Conservation (phyloP, 2,329 filamentous ascomycete genomes). For the Hymenoscyphus linearis region DNA sequence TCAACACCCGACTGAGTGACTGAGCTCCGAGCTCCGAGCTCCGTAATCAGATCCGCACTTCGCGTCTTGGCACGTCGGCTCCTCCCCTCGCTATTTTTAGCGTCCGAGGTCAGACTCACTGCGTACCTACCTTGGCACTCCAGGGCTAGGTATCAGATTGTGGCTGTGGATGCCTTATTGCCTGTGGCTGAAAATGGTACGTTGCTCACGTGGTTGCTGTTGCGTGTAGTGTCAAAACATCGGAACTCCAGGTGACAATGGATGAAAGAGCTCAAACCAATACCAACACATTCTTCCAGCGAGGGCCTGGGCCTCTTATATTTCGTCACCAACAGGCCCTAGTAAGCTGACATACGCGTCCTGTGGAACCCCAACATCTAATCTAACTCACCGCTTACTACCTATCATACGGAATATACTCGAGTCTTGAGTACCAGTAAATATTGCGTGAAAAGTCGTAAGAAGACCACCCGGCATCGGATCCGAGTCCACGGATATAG, state of each 20-base stretch:
- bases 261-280: not conserved
- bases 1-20: too few species aligned
- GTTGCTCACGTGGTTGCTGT: too few species aligned
- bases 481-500: not conserved
- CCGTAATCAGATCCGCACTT: slow-evolving; percentile 14
- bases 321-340: not conserved
- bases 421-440: too few species aligned
- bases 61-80: not conserved
- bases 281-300: not conserved
- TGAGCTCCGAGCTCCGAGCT: too few species aligned
- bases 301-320: not conserved
- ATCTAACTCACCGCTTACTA: not conserved
- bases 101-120: too few species aligned
- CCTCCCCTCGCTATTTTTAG: not conserved
- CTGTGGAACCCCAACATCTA: not conserved
- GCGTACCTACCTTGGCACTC: too few species aligned
- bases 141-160: slow-evolving; percentile 7
- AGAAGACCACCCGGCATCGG: not conserved
- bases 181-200: not conserved
- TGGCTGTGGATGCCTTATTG: not conserved
- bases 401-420: too few species aligned
- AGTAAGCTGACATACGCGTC: slow-evolving; percentile 1
- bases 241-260: not conserved
- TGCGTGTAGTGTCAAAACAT: not conserved
- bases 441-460: too few species aligned